phyloP scores from a whole-genome alignment of 768 basidiomycete genomes.

The Tephrocybe sp. region DNA sequence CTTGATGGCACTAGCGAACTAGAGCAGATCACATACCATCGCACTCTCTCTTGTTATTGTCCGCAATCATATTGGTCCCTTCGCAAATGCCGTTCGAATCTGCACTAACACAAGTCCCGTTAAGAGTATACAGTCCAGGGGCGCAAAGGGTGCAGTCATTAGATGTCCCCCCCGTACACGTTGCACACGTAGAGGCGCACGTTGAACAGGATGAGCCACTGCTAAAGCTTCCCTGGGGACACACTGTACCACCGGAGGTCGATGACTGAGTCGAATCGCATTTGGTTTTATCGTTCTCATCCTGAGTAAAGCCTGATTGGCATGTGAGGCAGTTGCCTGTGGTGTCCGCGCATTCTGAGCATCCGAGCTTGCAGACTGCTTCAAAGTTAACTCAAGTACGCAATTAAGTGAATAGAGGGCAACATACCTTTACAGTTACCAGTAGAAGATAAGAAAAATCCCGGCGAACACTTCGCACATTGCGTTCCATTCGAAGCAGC shows the following conservation, averaged over 20 bases:
- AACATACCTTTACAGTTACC: constrained; percentile 60
- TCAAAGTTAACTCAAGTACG: background rate
- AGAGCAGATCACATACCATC: constrained; percentile 52
- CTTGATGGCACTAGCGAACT: background rate
- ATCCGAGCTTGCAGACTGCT: constrained; percentile 63
- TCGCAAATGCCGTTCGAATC: constrained; percentile 68
- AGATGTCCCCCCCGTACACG: constrained; percentile 62
- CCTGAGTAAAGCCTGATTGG: constrained; percentile 61
- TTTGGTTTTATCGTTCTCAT: constrained; percentile 58
- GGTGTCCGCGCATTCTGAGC: constrained; percentile 56
- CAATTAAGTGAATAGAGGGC: background rate
- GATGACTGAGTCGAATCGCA: constrained; percentile 54
- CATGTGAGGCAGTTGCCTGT: constrained; percentile 72
- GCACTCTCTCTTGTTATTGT: constrained; percentile 76
- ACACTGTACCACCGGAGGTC: constrained; percentile 52
- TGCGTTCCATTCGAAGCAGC: constrained; percentile 60
- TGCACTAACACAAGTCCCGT: constrained; percentile 66
- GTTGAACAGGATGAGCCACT: constrained; percentile 47
- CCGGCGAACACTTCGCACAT: constrained; percentile 60
- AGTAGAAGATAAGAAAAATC: constrained; percentile 57
- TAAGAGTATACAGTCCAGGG: constrained; percentile 52
- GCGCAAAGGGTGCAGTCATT: constrained; percentile 71
- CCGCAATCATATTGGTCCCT: constrained; percentile 63
- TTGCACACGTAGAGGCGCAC: constrained; percentile 64
- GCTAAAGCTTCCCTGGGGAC: constrained; percentile 64